Evolutionary conservation across 257 asterid genomes (phyloP), one percentile per base, ranked within the genome.

Genomic region (Penstemon barbatus): DNA sequence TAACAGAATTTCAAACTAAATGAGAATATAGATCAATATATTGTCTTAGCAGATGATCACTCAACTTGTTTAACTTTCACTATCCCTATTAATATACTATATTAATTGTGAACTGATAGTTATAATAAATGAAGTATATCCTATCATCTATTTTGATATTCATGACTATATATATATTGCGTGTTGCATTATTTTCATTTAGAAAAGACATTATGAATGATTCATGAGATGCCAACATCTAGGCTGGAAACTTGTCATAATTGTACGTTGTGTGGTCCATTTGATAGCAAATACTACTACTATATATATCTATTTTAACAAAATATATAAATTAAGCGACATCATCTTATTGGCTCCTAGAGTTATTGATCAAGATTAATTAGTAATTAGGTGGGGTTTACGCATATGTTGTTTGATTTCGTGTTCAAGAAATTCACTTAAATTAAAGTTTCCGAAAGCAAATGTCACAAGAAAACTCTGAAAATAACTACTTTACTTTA

Each of bases 191-290:
- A 65, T 65, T 71, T 44, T 46, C 11, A 33, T 25, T 25, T 12
- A 40, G 5, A 10, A 52, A 59, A 73, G 58, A 48, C 3, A 40
- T 6, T 15, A 40, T 10, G 37, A 48, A 63, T 70, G 3, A 69
- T 70, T 63, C 60, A 57, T 42, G 11, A 57, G 49, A 51, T 51
- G 51, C 57, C 40, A 68, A 56, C 61, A 63, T 55, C 71, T 70
- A 43, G 69, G 78, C 50, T 72, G 75, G 75, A 72, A 69, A 63
- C 18, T 43, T 55, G 45, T 62, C 74, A 48, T 51, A 18, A 42
- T 7, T 18, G 18, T 15, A 15, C 18, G 18, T 15, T 15, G 15
- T 18, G 56, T 52, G 65, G 71, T 65, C 71, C 66, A 52, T 45
- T 49, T 41, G 41, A 51, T 39, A 13, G 58, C 50, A 46, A 5